phyloP scores from a whole-genome alignment of 2,329 filamentous ascomycete genomes.

The Conoideocrella luteorostrata region DNA sequence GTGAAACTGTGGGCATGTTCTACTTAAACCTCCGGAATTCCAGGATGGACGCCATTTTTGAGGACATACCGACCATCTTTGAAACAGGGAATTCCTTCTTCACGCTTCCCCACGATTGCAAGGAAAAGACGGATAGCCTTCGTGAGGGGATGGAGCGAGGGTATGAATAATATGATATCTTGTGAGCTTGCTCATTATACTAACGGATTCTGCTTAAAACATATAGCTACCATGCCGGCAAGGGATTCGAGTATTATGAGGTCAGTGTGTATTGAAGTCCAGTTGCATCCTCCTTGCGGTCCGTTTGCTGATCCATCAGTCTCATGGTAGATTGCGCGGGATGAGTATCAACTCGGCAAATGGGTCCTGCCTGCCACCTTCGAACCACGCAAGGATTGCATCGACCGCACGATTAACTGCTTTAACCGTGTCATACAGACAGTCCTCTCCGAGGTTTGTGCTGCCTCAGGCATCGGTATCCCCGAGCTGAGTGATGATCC shows the following conservation, averaged over 20 bases:
- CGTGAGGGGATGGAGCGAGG: conserved; percentile 1
- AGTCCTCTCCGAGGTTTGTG: not conserved
- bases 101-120: not conserved
- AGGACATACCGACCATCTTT: conserved; percentile 1
- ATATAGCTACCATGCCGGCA: not conserved
- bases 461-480: not conserved
- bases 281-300: not conserved
- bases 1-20: conserved; percentile 1
- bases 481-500: conserved; percentile 1
- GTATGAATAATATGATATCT: not conserved
- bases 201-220: not conserved
- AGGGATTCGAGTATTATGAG: conserved; percentile 1
- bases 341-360: conserved; percentile 1
- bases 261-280: not conserved
- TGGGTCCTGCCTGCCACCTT: not conserved
- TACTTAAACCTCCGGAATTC: not conserved
- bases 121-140: not conserved
- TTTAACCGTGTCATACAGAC: not conserved
- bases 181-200: not conserved
- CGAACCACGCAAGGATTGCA: not conserved
- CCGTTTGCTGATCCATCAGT: not conserved
- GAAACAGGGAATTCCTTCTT: not conserved
- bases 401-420: not conserved
- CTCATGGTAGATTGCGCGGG: not conserved
- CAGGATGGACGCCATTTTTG: not conserved